These are phyloP conservation scores for Apophysomyces elegans DNA, from an alignment of 371 early-diverging fungal species.

Conservation along the genomic window DNA sequence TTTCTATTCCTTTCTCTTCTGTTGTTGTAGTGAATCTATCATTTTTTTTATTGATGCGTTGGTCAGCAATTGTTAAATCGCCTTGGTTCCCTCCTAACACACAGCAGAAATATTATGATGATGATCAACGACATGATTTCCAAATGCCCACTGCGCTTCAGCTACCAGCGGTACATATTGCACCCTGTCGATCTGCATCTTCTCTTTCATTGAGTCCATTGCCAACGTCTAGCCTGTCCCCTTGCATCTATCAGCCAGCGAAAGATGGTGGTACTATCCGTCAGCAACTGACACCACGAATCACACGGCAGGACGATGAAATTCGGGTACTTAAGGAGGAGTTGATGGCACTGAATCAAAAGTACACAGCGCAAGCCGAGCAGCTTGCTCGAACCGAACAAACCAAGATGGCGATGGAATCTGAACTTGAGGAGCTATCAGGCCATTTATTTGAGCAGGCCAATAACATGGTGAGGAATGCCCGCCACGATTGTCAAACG, in stretches of 20 bases:
- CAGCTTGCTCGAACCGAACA: neutral
- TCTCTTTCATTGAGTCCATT: slow-evolving; percentile 1
- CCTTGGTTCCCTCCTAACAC: neutral
- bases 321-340: neutral
- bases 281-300: neutral
- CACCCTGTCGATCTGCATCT: slow-evolving; percentile 4
- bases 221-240: neutral
- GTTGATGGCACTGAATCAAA: neutral
- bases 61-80: neutral
- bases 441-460: slow-evolving; percentile 86
- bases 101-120: neutral
- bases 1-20: neutral
- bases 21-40: neutral
- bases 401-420: slow-evolving; percentile 54
- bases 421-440: slow-evolving; percentile 86
- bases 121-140: neutral
- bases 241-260: neutral
- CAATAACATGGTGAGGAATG: slow-evolving; percentile 82
- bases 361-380: neutral
- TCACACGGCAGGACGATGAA: slow-evolving; percentile 5
- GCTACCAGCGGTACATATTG: neutral
- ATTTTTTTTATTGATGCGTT: neutral
- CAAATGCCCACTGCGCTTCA: neutral
- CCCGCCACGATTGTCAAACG: slow-evolving; percentile 56
- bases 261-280: neutral